A percentile compares a stretch with the other conserved stretches of the same genome.
These are phyloP conservation scores for Claviceps quebecensis DNA, from an alignment of 2,329 filamentous ascomycete species.

Conservation along the genomic window DNA sequence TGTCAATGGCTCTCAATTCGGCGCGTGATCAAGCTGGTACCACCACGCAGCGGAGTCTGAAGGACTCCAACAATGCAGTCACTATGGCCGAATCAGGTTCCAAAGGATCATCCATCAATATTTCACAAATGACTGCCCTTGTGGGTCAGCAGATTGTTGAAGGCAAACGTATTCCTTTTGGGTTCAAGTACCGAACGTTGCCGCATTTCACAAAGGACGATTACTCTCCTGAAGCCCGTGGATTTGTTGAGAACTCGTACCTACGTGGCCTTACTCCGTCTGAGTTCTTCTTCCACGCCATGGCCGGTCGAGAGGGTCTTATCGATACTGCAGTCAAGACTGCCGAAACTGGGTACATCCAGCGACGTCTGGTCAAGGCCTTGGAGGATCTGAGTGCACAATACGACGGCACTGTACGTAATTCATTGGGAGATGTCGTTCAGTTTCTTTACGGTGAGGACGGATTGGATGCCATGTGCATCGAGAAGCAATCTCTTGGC, in stretches of 20 bases:
- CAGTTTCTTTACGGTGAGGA: slow-evolving; percentile 98
- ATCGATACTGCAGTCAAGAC: slow-evolving; percentile 99
- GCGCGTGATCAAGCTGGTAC: slow-evolving; percentile 95
- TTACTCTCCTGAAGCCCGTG: slow-evolving; percentile 91
- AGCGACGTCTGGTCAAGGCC: slow-evolving; percentile 94
- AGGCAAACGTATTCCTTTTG: slow-evolving; percentile 96
- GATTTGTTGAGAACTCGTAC: slow-evolving; percentile 98
- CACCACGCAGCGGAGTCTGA: slow-evolving; percentile 79
- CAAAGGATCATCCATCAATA: slow-evolving; percentile 98
- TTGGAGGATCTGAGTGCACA: slow-evolving; percentile 95
- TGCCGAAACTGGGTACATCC: slow-evolving; percentile 97
- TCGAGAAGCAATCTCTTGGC: slow-evolving; percentile 86
- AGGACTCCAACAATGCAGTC: slow-evolving; percentile 91
- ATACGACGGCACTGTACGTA: slow-evolving; percentile 93
- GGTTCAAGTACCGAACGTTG: slow-evolving; percentile 94
- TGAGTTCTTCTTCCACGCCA: slow-evolving; percentile 99
- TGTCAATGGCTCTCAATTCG: slow-evolving; percentile 84
- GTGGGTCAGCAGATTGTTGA: slow-evolving; percentile 98
- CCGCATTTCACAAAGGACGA: slow-evolving; percentile 99
- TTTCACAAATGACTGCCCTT: slow-evolving; percentile 97
- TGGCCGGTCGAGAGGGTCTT: slow-evolving; percentile 99
- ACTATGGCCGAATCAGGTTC: slow-evolving; percentile 95
- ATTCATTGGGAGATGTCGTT: slow-evolving; percentile 89
- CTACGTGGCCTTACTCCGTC: slow-evolving; percentile 86
- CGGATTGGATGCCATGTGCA: slow-evolving; percentile 81